A percentile compares a stretch with the other conserved stretches of the same genome.
These are phyloP conservation scores for Saposhnikovia divaricata DNA, from an alignment of 129 eudicot genomes.

Conservation along the genomic window DNA sequence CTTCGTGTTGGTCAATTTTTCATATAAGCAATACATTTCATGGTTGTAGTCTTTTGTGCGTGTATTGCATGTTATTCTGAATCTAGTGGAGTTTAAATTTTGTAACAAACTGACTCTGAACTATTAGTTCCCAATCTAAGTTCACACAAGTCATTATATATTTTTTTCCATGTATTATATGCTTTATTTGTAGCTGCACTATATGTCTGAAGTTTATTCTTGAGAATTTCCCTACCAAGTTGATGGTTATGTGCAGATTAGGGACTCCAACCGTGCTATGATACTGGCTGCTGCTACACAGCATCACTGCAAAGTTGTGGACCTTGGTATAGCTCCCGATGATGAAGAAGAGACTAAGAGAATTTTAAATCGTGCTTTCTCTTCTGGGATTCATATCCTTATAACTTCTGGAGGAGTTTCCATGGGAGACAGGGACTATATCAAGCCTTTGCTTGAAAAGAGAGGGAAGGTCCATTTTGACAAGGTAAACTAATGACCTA, in stretches of 20 bases:
- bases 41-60: not conserved
- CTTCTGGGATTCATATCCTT: conserved; percentile 68
- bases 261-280: conserved; percentile 98
- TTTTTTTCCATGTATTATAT: not conserved
- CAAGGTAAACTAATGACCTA: conserved; percentile 37
- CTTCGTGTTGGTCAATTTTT: not conserved
- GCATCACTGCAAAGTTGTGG: conserved; percentile 66
- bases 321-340: conserved; percentile 85
- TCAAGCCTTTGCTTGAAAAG: conserved; percentile 73
- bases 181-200: not conserved
- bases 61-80: not conserved
- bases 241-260: conserved; percentile 51
- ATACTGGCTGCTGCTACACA: conserved; percentile 71
- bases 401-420: conserved; percentile 96
- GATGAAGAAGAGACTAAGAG: conserved; percentile 58
- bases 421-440: conserved; percentile 93
- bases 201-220: not conserved
- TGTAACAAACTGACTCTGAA: not conserved
- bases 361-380: conserved; percentile 50
- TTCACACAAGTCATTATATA: not conserved
- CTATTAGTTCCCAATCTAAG: not conserved
- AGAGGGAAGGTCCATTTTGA: conserved; percentile 64
- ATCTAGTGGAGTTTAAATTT: not conserved
- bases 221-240: not conserved
- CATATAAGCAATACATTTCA: not conserved